phyloP scores from a whole-genome alignment of 208 protist genomes.

The Wallacemonas sp. region DNA sequence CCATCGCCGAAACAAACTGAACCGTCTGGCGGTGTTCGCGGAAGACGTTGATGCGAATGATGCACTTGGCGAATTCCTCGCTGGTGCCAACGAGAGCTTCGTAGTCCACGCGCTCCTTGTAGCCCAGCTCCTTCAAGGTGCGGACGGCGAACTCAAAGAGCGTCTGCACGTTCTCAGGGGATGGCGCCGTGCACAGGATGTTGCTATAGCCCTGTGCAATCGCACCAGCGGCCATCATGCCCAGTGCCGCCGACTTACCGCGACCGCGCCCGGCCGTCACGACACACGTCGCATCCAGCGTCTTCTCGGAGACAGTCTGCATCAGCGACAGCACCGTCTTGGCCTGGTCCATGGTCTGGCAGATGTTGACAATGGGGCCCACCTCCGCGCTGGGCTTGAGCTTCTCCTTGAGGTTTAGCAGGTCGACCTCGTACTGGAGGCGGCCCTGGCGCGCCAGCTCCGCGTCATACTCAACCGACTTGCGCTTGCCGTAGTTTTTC shows the following conservation, averaged over 20 bases:
- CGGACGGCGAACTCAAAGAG: conserved; percentile 99
- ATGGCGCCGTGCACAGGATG: conserved; percentile 99
- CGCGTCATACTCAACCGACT: conserved; percentile 41
- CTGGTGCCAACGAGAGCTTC: conserved; percentile 93
- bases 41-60: conserved; percentile 98
- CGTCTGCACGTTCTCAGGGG: conserved; percentile 97
- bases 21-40: conserved; percentile 98
- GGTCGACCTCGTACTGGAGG: conserved; percentile 82
- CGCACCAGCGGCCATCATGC: conserved; percentile 95
- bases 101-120: conserved; percentile 98
- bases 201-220: conserved; percentile 98
- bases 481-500: conserved; percentile 47
- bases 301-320: conserved; percentile 97
- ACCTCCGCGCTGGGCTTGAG: conserved; percentile 76
- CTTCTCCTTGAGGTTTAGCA: conserved; percentile 74
- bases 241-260: conserved; percentile 96
- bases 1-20: conserved; percentile 95
- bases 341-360: conserved; percentile 96
- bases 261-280: conserved; percentile 97
- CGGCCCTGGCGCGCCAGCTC: conserved; percentile 69
- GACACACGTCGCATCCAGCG: conserved; percentile 95
- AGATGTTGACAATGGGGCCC: conserved; percentile 91
- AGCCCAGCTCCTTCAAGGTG: conserved; percentile 95
- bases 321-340: conserved; percentile 97
- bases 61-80: conserved; percentile 95